Base-by-base conservation (phyloP, 495 filamentous ascomycete genomes). In the Bacidia gigantensis region DNA sequence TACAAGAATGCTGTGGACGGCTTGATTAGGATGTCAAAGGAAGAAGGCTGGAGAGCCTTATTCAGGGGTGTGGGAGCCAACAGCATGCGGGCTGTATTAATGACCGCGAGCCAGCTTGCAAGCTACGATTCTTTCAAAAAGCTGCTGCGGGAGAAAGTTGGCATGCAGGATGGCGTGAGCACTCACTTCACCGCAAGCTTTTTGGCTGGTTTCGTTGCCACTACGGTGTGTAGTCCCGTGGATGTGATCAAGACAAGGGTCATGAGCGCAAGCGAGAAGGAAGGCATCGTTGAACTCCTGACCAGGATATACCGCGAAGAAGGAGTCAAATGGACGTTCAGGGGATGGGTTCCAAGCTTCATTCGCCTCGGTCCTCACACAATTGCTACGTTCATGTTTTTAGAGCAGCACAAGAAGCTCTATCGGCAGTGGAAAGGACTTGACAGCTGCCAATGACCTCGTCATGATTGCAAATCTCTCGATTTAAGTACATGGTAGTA, bases 271-370 rank as follows among this genome's bases (percentile, higher is more conserved):
- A 68, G 62, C 53, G 72, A 69, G 50, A 79, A 74, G 32, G 75
- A 81, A 47, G 75, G 76, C 35, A 70, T 90, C 17, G 56, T 72
- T 5, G 64, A 69, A 46, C 58, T 89, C 18, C 61, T 93, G 57
- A 63, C 67, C 3, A 81, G 87, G 38, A 84, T 89, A 25, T 82
- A 80, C 55, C 78, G 73, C 56, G 75, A 79, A 49, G 89, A 98
- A 64, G 90, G 90, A 24, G 64, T 86, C 43, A 65, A 71, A 1
- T 98, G 92, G 92, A 86, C 89, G 77, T 97, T 96, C 67, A 82
- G 83, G 62, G 92, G 92, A n/a, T 98, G 92, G 92, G 83, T 95
- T 42, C 92, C 92, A 10, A 92, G 87, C 60, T 98, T 98, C 64
- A 80, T 95, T 52, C 75, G 92, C n/a, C 62, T 98, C 52, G 93